Conservation (phyloP, 83 land plant genomes). For the Larix sibirica region DNA sequence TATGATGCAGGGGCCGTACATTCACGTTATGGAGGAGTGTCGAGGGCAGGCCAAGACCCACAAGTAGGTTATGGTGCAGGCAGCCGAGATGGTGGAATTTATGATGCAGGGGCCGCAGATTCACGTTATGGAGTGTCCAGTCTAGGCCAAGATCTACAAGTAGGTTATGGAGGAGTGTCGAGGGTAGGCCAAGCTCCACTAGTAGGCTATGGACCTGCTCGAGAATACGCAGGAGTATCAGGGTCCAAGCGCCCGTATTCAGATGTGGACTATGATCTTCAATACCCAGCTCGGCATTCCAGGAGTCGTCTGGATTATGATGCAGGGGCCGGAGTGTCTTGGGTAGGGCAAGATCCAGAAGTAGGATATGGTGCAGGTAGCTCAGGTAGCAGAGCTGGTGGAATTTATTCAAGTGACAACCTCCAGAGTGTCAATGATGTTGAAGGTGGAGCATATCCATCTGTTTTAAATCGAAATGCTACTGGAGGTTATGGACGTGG, state of each 20-base stretch:
- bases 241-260: constrained; percentile 36
- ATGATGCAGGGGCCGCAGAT: neutral
- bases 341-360: no score
- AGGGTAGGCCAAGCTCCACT: no score
- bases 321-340: no score
- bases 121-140: neutral
- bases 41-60: neutral
- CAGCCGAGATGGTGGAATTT: constrained; percentile 7
- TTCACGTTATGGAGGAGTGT: neutral
- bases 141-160: no score
- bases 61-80: neutral
- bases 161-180: neutral
- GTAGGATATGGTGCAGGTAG: neutral
- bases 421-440: neutral
- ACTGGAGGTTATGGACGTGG: neutral
- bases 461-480: neutral
- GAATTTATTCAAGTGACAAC: constrained; percentile 13
- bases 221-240: no score
- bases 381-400: constrained; percentile 16
- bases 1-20: neutral
- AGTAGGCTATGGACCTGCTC: no score
- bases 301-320: no score
- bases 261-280: no score
- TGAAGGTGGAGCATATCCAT: neutral
- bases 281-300: no score